Conservation (phyloP, 1,284 basidiomycete genomes). For the Boletus semigastroideus region DNA sequence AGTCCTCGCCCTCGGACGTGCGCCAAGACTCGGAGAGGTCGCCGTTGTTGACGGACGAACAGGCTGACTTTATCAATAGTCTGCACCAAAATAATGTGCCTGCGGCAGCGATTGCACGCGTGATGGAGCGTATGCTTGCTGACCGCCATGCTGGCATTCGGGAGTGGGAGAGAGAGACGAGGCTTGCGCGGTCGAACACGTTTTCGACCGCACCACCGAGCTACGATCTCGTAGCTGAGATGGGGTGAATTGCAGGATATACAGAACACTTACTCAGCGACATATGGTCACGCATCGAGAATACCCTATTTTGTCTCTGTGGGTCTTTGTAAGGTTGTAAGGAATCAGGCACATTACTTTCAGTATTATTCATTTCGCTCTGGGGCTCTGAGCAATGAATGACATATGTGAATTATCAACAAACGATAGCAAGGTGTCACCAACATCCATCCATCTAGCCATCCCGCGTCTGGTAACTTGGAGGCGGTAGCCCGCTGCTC, state of each 20-base stretch:
- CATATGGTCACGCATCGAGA: not conserved
- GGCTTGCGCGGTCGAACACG: slow-evolving; percentile 16
- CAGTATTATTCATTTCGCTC: too few species aligned
- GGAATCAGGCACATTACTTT: too few species aligned
- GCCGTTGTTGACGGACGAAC: slow-evolving; percentile 21
- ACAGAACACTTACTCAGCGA: not conserved
- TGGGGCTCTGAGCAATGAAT: too few species aligned
- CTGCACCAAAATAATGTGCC: slow-evolving; percentile 17
- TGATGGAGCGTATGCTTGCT: slow-evolving; percentile 25
- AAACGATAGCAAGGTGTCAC: not conserved
- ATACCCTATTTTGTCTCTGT: not conserved
- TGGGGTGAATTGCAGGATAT: not conserved
- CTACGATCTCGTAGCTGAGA: slow-evolving; percentile 8
- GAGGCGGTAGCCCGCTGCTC: slow-evolving; percentile 14
- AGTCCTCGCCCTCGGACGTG: not conserved
- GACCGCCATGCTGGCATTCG: slow-evolving; percentile 18
- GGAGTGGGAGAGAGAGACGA: slow-evolving; percentile 20
- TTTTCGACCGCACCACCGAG: slow-evolving; percentile 16
- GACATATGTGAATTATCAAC: not conserved
- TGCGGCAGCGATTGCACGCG: slow-evolving; percentile 22
- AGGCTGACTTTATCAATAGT: slow-evolving; percentile 22
- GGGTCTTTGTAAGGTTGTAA: too few species aligned
- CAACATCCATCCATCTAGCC: not conserved
- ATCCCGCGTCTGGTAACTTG: slow-evolving; percentile 18
- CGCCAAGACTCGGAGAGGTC: slow-evolving; percentile 1